Conservation (phyloP, 441 rosid genomes). For the Erodium chrysanthum region DNA sequence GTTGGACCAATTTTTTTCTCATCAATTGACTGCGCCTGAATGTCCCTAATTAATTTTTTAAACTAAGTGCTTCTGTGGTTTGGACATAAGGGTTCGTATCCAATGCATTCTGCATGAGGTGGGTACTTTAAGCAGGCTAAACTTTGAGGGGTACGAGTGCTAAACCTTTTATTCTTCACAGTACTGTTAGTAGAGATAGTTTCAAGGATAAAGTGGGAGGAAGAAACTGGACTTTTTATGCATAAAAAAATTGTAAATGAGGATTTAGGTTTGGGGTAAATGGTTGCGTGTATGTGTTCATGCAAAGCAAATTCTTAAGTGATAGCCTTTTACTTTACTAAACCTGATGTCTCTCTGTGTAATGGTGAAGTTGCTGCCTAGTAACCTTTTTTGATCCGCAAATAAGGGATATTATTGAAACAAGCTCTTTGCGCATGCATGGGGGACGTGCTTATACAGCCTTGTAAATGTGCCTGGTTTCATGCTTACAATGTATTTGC, state of each 20-base stretch:
- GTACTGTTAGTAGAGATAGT: not conserved
- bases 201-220: conserved; percentile 2
- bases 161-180: not conserved
- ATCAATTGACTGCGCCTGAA: not conserved
- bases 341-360: not conserved
- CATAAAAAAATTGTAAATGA: not conserved
- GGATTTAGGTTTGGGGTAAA: not conserved
- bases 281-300: not conserved
- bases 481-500: not conserved
- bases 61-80: not conserved
- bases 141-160: not conserved
- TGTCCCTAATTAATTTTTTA: not conserved
- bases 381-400: not conserved
- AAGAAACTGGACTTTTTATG: not conserved
- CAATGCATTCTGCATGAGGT: not conserved
- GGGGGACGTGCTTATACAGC: not conserved
- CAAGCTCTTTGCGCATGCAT: not conserved
- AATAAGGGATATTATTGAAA: not conserved
- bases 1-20: not conserved
- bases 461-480: not conserved
- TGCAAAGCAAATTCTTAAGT: not conserved
- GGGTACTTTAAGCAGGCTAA: not conserved
- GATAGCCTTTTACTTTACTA: not conserved
- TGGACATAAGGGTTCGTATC: not conserved
- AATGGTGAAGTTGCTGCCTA: not conserved